These are phyloP conservation scores for Aspergillus tubingensis DNA, from an alignment of 2,329 filamentous ascomycete genomes.

Conservation along the genomic window DNA sequence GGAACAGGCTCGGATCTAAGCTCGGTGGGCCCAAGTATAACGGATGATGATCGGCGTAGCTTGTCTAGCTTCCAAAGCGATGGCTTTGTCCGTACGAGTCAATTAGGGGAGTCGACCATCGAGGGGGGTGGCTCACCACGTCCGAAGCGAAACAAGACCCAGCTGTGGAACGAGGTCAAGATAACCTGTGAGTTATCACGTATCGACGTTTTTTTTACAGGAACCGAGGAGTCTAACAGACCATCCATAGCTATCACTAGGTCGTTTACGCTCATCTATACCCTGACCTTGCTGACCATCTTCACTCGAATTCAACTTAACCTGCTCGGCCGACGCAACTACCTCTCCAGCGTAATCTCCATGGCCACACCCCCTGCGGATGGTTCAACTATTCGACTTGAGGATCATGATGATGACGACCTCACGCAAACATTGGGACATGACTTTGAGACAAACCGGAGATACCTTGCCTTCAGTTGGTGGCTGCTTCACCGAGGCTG, in stretches of 20 bases:
- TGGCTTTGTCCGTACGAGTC: slow-evolving; percentile 80
- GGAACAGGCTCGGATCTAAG: slow-evolving; percentile 58
- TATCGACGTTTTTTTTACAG: not conserved
- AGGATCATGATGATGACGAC: slow-evolving; percentile 93
- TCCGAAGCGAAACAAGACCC: slow-evolving; percentile 79
- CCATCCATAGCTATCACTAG: slow-evolving; percentile 72
- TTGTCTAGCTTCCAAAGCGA: slow-evolving; percentile 75
- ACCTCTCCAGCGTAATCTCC: slow-evolving; percentile 91
- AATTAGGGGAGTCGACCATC: slow-evolving; percentile 61
- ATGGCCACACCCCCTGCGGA: slow-evolving; percentile 75
- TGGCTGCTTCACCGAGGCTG: slow-evolving; percentile 93
- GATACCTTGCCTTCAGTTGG: slow-evolving; percentile 96
- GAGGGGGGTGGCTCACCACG: slow-evolving; percentile 50
- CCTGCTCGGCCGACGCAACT: slow-evolving; percentile 90
- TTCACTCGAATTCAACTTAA: slow-evolving; percentile 96
- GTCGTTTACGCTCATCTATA: slow-evolving; percentile 89
- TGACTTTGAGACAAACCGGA: slow-evolving; percentile 93
- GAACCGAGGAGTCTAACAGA: slow-evolving; percentile 14
- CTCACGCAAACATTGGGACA: slow-evolving; percentile 82
- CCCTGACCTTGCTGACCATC: slow-evolving; percentile 82
- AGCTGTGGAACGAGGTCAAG: slow-evolving; percentile 96
- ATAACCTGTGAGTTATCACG: slow-evolving; percentile 71
- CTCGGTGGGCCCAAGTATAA: slow-evolving; percentile 66
- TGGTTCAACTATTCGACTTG: slow-evolving; percentile 76
- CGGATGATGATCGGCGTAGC: slow-evolving; percentile 81